Conservation (phyloP, 1,139 yeast genomes). For the Suhomyces kunorum region DNA sequence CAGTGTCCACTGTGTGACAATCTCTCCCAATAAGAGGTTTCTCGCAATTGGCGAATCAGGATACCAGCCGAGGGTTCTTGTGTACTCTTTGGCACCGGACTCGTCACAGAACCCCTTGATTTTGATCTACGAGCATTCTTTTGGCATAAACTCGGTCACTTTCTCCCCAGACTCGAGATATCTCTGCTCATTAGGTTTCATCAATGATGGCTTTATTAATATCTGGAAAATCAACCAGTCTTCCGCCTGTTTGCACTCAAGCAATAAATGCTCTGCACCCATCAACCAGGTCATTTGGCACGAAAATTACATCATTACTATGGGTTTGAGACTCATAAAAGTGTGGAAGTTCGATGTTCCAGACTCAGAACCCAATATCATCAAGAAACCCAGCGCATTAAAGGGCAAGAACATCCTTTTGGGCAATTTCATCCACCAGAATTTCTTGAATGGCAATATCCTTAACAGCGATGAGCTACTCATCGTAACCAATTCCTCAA, state of each 20-base stretch:
- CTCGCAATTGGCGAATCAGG: conserved; percentile 72
- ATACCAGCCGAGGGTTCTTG: conserved; percentile 60
- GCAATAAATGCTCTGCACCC: conserved; percentile 62
- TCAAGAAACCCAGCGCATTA: conserved; percentile 32
- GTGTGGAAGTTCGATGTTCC: conserved; percentile 49
- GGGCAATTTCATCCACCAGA: conserved; percentile 48
- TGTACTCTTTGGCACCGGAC: conserved; percentile 58
- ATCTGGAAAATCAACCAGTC: conserved; percentile 49
- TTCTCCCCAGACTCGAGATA: conserved; percentile 59
- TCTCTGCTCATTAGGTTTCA: conserved; percentile 60
- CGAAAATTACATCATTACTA: conserved; percentile 49
- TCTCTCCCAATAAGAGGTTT: conserved; percentile 53
- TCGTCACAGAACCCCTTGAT: conserved; percentile 50
- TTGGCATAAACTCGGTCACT: conserved; percentile 56
- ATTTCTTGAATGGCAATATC: conserved; percentile 43
- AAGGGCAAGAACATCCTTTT: conserved; percentile 61
- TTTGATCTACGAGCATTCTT: conserved; percentile 59
- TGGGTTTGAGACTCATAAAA: conserved; percentile 61
- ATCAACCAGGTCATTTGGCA: conserved; percentile 60
- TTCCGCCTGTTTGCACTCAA: conserved; percentile 35
- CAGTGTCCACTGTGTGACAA: conserved; percentile 54
- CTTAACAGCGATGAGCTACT: conserved; percentile 42
- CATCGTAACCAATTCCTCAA: conserved; percentile 45
- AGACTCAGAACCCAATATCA: conserved; percentile 5
- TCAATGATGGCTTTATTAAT: conserved; percentile 65